Conservation (phyloP, 805 yeast genomes). For the Grigorovia jiainica region DNA sequence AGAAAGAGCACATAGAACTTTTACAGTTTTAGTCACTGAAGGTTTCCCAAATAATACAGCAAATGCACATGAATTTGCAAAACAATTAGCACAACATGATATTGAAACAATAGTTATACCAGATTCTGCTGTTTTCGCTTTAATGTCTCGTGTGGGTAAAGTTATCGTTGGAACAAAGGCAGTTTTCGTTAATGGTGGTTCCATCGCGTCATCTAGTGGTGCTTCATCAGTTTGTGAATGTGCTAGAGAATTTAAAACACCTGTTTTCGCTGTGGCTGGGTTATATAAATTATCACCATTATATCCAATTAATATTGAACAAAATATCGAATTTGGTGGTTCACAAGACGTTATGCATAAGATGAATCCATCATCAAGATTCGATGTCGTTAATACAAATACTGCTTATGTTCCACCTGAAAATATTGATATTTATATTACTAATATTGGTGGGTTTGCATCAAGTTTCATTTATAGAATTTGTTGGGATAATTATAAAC, state of each 20-base stretch:
- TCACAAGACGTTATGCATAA: conserved; percentile 39
- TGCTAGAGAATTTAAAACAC: conserved; percentile 92
- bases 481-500: conserved; percentile 86
- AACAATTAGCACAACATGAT: conserved; percentile 69
- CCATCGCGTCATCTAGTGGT: conserved; percentile 79
- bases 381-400: conserved; percentile 60
- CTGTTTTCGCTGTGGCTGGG: conserved; percentile 93
- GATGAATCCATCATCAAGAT: conserved; percentile 51
- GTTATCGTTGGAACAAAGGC: conserved; percentile 88
- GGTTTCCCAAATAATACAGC: conserved; percentile 82
- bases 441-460: conserved; percentile 93
- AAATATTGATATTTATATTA: conserved; percentile 84
- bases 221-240: conserved; percentile 90
- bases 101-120: conserved; percentile 88
- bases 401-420: conserved; percentile 92
- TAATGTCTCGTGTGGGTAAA: conserved; percentile 95
- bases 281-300: conserved; percentile 85
- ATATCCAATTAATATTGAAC: conserved; percentile 82
- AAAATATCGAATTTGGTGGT: conserved; percentile 83
- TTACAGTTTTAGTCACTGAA: conserved; percentile 87
- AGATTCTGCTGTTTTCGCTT: conserved; percentile 85
- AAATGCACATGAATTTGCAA: conserved; percentile 70
- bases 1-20: conserved; percentile 62
- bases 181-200: conserved; percentile 94
- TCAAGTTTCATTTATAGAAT: conserved; percentile 94